Evolutionary conservation across 2,329 filamentous ascomycete genomes (phyloP).

Genomic region (Coccinonectria pachysandricola): DNA sequence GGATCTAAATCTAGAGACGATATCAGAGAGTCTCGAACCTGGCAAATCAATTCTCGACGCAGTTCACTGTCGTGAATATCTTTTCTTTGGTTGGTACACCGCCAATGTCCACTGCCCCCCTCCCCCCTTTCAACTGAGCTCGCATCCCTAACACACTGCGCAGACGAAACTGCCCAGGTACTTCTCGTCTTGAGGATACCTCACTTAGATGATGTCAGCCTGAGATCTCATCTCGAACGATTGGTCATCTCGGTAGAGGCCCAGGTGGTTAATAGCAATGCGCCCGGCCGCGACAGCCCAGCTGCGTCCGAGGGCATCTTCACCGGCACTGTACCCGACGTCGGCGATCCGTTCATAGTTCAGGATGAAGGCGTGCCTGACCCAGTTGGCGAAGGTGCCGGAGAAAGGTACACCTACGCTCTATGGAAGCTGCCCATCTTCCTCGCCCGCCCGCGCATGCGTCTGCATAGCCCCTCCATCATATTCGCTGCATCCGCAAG

Average conservation of each 20-base stretch:
- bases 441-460: slow-evolving; percentile 48
- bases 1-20: slow-evolving; percentile 42
- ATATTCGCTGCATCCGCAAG: slow-evolving; percentile 54
- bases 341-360: slow-evolving; percentile 40
- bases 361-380: slow-evolving; percentile 23
- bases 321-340: slow-evolving; percentile 39
- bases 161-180: slow-evolving; percentile 64
- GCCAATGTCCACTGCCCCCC: too few relatives aligned
- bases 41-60: slow-evolving; percentile 42
- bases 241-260: slow-evolving; percentile 58
- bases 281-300: slow-evolving; percentile 36
- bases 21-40: slow-evolving; percentile 33
- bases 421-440: slow-evolving; percentile 53
- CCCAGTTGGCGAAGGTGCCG: slow-evolving; percentile 14
- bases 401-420: slow-evolving; percentile 36
- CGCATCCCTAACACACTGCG: slow-evolving; percentile 19
- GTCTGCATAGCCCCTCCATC: slow-evolving; percentile 55
- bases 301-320: slow-evolving; percentile 50
- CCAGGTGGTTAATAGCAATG: slow-evolving; percentile 49
- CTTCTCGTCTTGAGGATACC: slow-evolving; percentile 59
- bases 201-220: slow-evolving; percentile 42
- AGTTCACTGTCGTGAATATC: slow-evolving; percentile 50
- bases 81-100: slow-evolving; percentile 69
- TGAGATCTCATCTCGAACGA: slow-evolving; percentile 50
- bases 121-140: slow-evolving; percentile 31